Conservation (phyloP, 2,329 filamentous ascomycete genomes). For the Arthroderma sp. region DNA sequence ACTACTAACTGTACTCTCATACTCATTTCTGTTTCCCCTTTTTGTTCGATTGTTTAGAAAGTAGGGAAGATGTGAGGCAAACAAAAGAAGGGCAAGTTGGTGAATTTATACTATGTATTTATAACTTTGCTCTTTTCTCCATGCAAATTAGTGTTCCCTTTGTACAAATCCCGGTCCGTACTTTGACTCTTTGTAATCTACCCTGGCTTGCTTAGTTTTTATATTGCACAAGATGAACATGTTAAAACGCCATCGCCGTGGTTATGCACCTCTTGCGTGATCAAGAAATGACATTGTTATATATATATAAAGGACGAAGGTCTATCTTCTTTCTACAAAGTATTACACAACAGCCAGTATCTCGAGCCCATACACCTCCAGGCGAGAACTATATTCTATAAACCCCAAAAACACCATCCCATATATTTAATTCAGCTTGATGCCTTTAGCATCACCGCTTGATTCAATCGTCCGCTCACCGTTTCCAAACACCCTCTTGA, state of each 20-base stretch:
- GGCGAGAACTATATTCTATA: too few species aligned
- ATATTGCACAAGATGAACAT: too few species aligned
- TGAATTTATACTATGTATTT: background rate
- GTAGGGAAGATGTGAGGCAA: background rate
- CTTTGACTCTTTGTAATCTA: too few species aligned
- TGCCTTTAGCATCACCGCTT: conserved; percentile 5
- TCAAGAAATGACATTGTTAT: too few species aligned
- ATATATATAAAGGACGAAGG: too few species aligned
- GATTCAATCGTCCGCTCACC: conserved; percentile 53
- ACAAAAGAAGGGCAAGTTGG: background rate
- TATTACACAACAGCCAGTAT: too few species aligned
- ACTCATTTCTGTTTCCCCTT: background rate
- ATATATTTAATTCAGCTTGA: background rate
- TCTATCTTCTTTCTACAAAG: too few species aligned
- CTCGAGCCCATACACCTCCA: too few species aligned
- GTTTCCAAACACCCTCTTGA: conserved; percentile 63
- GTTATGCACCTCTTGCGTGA: too few species aligned
- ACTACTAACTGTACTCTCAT: background rate
- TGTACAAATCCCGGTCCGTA: background rate
- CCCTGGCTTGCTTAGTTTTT: too few species aligned
- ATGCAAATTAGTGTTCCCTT: background rate
- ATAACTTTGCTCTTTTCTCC: background rate
- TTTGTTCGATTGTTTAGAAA: background rate
- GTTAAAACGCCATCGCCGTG: too few species aligned
- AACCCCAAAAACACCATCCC: too few species aligned